phyloP scores from a whole-genome alignment of 257 asterid species.

The Nicotiana noctiflora region DNA sequence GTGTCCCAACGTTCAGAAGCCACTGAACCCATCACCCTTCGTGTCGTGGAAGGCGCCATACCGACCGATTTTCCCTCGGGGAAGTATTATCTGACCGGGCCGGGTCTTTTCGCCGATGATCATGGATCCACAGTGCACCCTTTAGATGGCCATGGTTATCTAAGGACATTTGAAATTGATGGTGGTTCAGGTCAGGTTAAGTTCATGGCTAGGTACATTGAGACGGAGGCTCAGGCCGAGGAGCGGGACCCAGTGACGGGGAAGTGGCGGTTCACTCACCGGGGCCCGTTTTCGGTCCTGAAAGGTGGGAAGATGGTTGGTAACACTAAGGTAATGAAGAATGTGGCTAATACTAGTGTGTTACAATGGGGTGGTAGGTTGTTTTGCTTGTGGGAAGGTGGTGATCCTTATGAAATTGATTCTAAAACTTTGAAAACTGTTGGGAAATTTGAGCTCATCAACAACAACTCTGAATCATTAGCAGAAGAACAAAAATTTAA shows the following conservation, averaged over 20 bases:
- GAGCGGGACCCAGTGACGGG: constrained; percentile 80
- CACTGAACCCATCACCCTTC: constrained; percentile 50
- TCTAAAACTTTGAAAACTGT: constrained; percentile 41
- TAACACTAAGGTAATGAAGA: constrained; percentile 94
- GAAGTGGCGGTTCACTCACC: constrained; percentile 89
- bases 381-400: constrained; percentile 96
- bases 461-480: constrained; percentile 3
- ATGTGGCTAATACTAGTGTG: constrained; percentile 97
- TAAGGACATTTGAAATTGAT: constrained; percentile 55
- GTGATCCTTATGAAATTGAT: constrained; percentile 87
- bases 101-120: constrained; percentile 85
- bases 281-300: constrained; percentile 92
- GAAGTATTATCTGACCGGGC: constrained; percentile 80
- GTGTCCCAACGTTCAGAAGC: constrained; percentile 91
- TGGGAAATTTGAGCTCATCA: constrained; percentile 46
- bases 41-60: constrained; percentile 67
- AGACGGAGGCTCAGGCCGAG: constrained; percentile 91
- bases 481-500: constrained; percentile 1
- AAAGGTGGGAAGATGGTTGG: constrained; percentile 86
- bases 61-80: constrained; percentile 80
- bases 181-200: constrained; percentile 41
- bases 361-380: constrained; percentile 78
- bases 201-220: constrained; percentile 83
- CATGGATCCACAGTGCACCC: constrained; percentile 99
- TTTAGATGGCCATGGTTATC: constrained; percentile 87